Evolutionary conservation across 352 stramenopile species (phyloP), one percentile per base, ranked within the genome.

Genomic region (Globisporangium takayamanum): DNA sequence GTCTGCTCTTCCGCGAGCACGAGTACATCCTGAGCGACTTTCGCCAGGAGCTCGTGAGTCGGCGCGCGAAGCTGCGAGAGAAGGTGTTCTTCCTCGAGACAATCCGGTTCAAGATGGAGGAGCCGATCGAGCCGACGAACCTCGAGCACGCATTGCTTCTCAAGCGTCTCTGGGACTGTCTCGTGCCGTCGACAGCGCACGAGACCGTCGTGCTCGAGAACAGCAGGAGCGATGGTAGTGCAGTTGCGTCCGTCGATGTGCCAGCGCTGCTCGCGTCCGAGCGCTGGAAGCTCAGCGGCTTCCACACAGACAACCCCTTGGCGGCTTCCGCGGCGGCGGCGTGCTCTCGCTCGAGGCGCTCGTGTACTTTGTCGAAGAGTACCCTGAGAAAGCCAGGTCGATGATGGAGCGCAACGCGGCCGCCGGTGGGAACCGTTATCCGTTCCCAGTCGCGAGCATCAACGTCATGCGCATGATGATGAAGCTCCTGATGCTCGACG

Each of bases 381-480:
- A 94, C 54, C 78, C 79, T 8, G 77, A 89, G 22, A 94, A 94
- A 53, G 76, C 80, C 2, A 53, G 60, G 18, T 60, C 66, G n/a
- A 92, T 94, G 82, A 91, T 94, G 81, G 48, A 63, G 51, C 78
- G 78, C 57, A 92, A 92, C 66, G 80, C 80, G 5, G 55, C 78
- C 16, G 66, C 84, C 1, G 84, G 84, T 18, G 84, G 84, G 20
- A 90, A 85, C 37, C 78, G 84, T 14, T 94, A 92, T 52, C 82
- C 82, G 53, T 92, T 92, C 63, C 84, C 84, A 18, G 84, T 94
- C 36, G 84, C 84, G 6, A 79, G 74, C 48, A 89, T 94, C 65
- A 94, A 94, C 59, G 82, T 94, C n/a, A 70, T 92, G 75, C 80
- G 84, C 16, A 92, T 94, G 84, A 71, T 91, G 68, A 70, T 91